Base-by-base conservation (phyloP, 2,329 filamentous ascomycete genomes). In the Clarireedia hainanense region DNA sequence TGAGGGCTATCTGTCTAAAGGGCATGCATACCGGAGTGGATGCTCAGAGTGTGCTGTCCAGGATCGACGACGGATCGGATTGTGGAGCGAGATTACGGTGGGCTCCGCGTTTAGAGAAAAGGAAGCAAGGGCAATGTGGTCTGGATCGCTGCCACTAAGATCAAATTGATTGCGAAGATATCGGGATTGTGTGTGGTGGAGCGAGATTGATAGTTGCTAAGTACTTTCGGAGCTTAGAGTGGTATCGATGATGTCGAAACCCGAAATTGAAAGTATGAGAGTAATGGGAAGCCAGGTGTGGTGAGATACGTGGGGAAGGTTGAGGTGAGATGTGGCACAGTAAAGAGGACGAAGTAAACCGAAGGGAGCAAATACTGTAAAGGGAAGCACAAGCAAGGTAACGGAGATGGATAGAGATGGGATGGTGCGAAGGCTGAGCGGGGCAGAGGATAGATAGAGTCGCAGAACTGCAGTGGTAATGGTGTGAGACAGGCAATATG, bases 81-180 rank as follows among this genome's bases (percentile, higher is more conserved):
- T 64, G 65, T 67, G 64, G 66, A 67, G 65, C 64, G 63, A 67
- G 52, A 67, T 66, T 67, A 55, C 56, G 59, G 63, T 65, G 64
- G 66, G 65, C 64, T 66, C 60, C 63, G 49, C 52, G 56, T 52
- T 50, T 55, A 59, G 47, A 45, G 40, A 52, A 57, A 50, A 58
- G 57, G 59, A 67, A 55, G 62, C 60, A 66, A 66, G 64, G 65
- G 64, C 55, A 56, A 50, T 54, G 34, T 47, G 49, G 55, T 46
- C 50, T 52, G 34, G 47, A 51, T 52, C n/a, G n/a, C 26, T 47
- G 47, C 39, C 40, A 50, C 27, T 45, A 49, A 48, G 17, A 42
- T 56, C 52, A 47, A 46, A 43, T 57, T 52, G 40, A 55, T 55
- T 50, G 37, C 53, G 27, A 51, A 46, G 47, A 51, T 46, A 39